Conservation (phyloP, 1,139 yeast genomes). For the Yamadazyma diospyri region DNA sequence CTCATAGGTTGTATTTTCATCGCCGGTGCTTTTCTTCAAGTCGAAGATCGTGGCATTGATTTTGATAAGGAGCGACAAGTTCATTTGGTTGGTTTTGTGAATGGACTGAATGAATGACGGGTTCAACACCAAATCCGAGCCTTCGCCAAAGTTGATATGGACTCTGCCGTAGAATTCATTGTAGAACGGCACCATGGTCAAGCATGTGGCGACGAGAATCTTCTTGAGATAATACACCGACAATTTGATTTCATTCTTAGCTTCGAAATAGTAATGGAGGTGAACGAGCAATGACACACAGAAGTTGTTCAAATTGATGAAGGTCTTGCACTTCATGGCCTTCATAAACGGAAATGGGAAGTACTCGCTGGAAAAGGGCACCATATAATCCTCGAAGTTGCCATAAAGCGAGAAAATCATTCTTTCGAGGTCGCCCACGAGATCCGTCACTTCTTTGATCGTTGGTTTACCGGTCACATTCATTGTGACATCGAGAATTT, state of each 20-base stretch:
- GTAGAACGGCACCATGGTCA: conserved; percentile 30
- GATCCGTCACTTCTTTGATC: conserved; percentile 20
- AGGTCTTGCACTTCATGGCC: conserved; percentile 29
- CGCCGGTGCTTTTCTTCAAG: conserved; percentile 20
- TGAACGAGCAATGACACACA: conserved; percentile 24
- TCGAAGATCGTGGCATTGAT: conserved; percentile 21
- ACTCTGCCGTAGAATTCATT: conserved; percentile 26
- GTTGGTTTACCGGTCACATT: conserved; percentile 19
- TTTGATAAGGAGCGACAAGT: conserved; percentile 19
- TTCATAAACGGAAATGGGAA: conserved; percentile 29
- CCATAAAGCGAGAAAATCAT: conserved; percentile 23
- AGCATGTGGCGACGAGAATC: conserved; percentile 18
- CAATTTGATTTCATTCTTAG: conserved; percentile 17
- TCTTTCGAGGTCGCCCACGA: conserved; percentile 28
- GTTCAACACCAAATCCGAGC: conserved; percentile 34
- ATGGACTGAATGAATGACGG: conserved; percentile 28
- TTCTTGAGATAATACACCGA: conserved; percentile 32
- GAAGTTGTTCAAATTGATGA: conserved; percentile 29
- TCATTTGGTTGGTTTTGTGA: conserved; percentile 29
- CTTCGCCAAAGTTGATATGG: conserved; percentile 29
- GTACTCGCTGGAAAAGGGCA: conserved; percentile 22
- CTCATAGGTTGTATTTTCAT: conserved; percentile 17
- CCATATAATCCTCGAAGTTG: conserved; percentile 19
- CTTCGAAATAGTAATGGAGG: conserved; percentile 28
- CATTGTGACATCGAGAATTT: conserved; percentile 23